phyloP scores from a whole-genome alignment of 148 eudicot species.

The Camellia lanceoleosa region DNA sequence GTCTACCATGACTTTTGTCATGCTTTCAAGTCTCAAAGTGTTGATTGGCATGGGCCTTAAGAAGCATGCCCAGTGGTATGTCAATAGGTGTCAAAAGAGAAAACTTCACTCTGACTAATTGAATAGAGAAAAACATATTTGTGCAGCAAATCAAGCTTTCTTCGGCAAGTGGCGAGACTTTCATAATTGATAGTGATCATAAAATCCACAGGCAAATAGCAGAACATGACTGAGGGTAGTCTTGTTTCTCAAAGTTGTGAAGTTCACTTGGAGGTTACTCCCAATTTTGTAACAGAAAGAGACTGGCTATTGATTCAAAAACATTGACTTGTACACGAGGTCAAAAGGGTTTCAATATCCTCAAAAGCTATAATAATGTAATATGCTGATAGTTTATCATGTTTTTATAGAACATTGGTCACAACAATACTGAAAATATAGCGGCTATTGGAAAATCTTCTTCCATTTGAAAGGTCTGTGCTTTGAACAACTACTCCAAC shows the following conservation, averaged over 20 bases:
- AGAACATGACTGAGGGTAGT: constrained; percentile 5
- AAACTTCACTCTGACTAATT: constrained; percentile 75
- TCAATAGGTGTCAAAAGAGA: constrained; percentile 67
- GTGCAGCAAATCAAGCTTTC: not conserved
- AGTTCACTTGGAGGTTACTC: not conserved
- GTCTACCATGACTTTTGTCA: constrained; percentile 61
- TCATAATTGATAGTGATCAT: not conserved
- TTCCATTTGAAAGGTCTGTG: too few species aligned
- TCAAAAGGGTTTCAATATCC: not conserved
- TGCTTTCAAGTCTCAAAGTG: constrained; percentile 85
- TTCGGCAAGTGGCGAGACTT: not conserved
- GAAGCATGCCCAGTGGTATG: constrained; percentile 81
- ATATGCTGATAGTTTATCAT: not conserved
- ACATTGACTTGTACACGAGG: not conserved
- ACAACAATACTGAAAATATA: not conserved
- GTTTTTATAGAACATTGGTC: not conserved
- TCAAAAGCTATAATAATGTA: not conserved
- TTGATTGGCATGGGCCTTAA: constrained; percentile 80
- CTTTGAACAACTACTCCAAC: too few species aligned
- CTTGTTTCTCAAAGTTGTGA: not conserved
- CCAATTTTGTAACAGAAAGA: constrained; percentile 16
- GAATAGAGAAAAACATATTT: not conserved
- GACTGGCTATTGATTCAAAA: not conserved
- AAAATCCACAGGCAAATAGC: constrained; percentile 7
- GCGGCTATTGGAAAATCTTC: too few species aligned